Conservation (phyloP, 169 alveolate species). For the Cryptosporidium meleagridis region DNA sequence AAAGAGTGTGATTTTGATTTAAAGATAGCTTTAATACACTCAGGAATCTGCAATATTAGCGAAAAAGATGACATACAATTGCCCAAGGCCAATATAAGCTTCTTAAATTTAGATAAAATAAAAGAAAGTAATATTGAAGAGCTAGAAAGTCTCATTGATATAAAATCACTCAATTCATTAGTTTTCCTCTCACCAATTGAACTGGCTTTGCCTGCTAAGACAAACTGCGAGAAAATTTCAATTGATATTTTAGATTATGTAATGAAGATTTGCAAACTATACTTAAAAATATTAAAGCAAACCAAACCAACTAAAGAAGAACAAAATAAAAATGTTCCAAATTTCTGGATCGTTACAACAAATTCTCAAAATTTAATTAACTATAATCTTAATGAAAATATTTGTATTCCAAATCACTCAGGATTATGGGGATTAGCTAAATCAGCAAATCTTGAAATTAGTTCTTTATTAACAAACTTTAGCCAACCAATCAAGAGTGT, state of each 20-base stretch:
- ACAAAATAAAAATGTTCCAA: neutral
- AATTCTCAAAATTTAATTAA: slow-evolving; percentile 32
- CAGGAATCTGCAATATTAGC: neutral
- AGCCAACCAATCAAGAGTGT: slow-evolving; percentile 59
- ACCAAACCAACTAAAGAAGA: neutral
- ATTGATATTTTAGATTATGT: slow-evolving; percentile 24
- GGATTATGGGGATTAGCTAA: slow-evolving; percentile 87
- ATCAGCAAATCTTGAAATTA: slow-evolving; percentile 77
- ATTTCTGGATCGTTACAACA: slow-evolving; percentile 38
- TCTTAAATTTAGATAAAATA: neutral
- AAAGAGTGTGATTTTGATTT: neutral
- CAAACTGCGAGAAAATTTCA: neutral
- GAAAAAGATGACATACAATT: neutral
- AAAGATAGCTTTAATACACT: slow-evolving; percentile 11
- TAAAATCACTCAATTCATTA: neutral
- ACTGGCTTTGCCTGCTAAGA: neutral
- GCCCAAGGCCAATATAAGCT: neutral
- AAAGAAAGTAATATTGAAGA: neutral
- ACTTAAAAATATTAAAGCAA: neutral
- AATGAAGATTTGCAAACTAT: slow-evolving; percentile 23
- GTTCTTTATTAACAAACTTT: slow-evolving; percentile 11
- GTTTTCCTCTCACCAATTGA: slow-evolving; percentile 41
- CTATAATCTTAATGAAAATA: neutral
- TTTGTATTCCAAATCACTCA: slow-evolving; percentile 76
- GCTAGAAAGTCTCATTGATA: neutral